Base-by-base conservation (phyloP, 176 grass and related monocot genomes). In the Hyparrhenia diplandra region DNA sequence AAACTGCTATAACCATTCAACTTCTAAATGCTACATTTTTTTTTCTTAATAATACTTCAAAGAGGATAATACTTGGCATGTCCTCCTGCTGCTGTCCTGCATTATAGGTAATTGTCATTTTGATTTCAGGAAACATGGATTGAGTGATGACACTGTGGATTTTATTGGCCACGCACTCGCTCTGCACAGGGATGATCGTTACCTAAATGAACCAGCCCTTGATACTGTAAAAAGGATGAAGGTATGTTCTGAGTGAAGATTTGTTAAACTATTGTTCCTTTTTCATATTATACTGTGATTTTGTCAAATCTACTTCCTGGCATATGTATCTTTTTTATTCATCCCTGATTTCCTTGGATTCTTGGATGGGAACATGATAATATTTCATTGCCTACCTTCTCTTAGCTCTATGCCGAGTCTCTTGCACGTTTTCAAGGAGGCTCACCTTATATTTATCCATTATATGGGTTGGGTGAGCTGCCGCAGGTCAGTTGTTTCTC, bases 171-270 rank as follows among this genome's bases (percentile, higher is more conserved):
- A 94, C 70, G 92, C 94, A 4, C 73, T 94, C 51, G 91, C 94
- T 71, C 91, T 97, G 86, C 91, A 97, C 65, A 94, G 94, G 78
- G 89, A 97, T 78, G 94, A 97, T 72, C 73, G 81, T 28, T 97
- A 93, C 85, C 89, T 97, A 63, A 49, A 84, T 37, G 91, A 94
- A 73, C 89, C 89, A n/a, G 91, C 94, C 75, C 82, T 97, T 80
- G 89, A 92, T 85, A 97, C 94, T 75, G 85, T 97, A 61, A 94
- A 97, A 86, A 92, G 91, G 77, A 97, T 97, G 94, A 97, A 97
- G 72, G 94, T 97, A 91, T 58, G 84, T 77, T 13, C 85, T 66
- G 27, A 11, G 23, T 52, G 31, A 40, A 36, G 18, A 41, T 29
- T 37, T 17, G 1, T 27, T 69, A 39, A 0, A 30, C 8, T 63